Percentiles rank a stretch among this genome's conserved stretches.
phyloP scores from a whole-genome alignment of 495 filamentous ascomycete species.

The Podospora australis region DNA sequence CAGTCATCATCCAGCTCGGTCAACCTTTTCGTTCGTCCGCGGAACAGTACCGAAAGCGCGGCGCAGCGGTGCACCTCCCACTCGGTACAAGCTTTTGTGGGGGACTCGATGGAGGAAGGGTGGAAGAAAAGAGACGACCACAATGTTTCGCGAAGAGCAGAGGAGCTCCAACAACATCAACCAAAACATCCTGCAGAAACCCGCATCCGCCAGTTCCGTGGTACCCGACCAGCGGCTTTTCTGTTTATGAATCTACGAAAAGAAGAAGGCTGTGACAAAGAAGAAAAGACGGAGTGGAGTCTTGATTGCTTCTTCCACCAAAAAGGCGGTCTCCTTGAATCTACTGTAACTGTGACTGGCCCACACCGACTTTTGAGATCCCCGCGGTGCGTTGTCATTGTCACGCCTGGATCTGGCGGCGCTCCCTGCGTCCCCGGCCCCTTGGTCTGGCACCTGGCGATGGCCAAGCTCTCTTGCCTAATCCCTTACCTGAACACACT shows the following conservation, averaged over 20 bases:
- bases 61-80: background rate
- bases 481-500: too few relatives aligned
- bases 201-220: background rate
- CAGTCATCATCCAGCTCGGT: conserved; percentile 5
- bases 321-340: background rate
- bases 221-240: background rate
- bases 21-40: background rate
- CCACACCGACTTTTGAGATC: conserved; percentile 32
- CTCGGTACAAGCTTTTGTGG: background rate
- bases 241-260: background rate
- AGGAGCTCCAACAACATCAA: too few relatives aligned
- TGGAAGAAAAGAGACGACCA: background rate
- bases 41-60: background rate
- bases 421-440: conserved; percentile 16
- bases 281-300: background rate
- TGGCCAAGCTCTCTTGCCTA: conserved; percentile 14
- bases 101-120: background rate
- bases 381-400: conserved; percentile 20
- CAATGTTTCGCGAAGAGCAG: too few relatives aligned
- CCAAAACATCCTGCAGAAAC: background rate
- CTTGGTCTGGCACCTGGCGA: conserved; percentile 11
- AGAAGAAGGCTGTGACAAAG: too few relatives aligned
- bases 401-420: conserved; percentile 12
- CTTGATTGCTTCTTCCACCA: too few relatives aligned
- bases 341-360: too few relatives aligned